Evolutionary conservation across 352 stramenopile species (phyloP), one percentile per base, ranked within the genome.

Genomic region (Pythium myriotylum): DNA sequence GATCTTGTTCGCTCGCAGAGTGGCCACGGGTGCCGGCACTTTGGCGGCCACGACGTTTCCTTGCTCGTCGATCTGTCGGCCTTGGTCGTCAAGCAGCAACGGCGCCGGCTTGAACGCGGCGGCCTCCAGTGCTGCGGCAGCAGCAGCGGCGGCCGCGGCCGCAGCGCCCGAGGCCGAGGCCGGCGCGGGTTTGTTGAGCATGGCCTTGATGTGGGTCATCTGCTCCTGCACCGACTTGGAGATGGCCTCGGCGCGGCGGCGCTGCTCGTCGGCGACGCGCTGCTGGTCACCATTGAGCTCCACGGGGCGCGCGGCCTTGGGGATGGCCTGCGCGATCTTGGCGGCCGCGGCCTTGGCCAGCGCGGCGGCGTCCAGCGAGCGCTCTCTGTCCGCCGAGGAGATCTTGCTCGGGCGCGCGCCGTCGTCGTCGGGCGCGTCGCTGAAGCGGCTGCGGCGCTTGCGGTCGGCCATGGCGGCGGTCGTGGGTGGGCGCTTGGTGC

Each of bases 361-460:
- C 26, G 80, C 79, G 12, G 80, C 79, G 1, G 86, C 74, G 40
- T 93, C 78, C 9, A 82, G 5, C 5, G 55, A 24, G 40, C 41
- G 20, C 61, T 59, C 48, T 60, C 33, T 60, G 20, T 59, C 49
- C 1, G 50, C 32, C 54, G 27, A 55, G 53, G 45, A 48, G 57
- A 72, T 10, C 41, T 72, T 68, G 37, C 32, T 62, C 13, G 23
- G 65, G 10, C 63, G 57, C 46, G 50, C 23, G 10, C 40, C 53
- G 17, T 60, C 43, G 26, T 49, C 29, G 13, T 51, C 59, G 33
- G 75, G 71, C 6, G 73, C 72, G 52, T 95, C 86, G 68, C 84
- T 93, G 65, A 95, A 95, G 39, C 86, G 79, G 72, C 82, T 91
- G 76, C 89, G 89, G 62, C 84, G 84, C 76, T 93, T 95, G 49